Conservation (phyloP, 225 moss, liverwort and hornwort species). For the Asterella californica region DNA sequence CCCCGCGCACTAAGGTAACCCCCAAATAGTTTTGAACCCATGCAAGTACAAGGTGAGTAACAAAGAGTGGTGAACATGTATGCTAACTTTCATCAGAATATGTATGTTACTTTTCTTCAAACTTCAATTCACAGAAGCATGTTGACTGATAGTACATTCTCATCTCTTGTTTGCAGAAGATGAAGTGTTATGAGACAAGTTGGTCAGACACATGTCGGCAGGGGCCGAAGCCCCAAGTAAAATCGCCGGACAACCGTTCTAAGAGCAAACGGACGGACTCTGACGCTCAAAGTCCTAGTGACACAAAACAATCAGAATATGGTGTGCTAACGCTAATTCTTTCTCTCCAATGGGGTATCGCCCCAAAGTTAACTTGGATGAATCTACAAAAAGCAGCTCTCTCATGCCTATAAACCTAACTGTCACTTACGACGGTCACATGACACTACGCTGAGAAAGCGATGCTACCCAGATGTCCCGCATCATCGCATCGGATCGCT, state of each 20-base stretch:
- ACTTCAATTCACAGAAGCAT: conserved; percentile 16
- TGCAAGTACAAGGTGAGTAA: too few relatives aligned
- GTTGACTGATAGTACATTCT: conserved; percentile 21
- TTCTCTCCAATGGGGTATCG: conserved; percentile 19
- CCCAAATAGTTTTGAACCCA: too few relatives aligned
- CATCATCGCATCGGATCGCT: conserved; percentile 4
- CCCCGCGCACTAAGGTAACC: too few relatives aligned
- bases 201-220: conserved; percentile 15
- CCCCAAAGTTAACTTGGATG: conserved; percentile 27
- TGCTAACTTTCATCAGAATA: conserved; percentile 4
- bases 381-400: conserved; percentile 31
- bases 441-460: conserved; percentile 13
- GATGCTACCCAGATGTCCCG: conserved; percentile 7
- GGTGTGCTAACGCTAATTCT: conserved; percentile 13
- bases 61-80: too few relatives aligned
- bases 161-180: conserved; percentile 26
- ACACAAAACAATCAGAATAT: conserved; percentile 24
- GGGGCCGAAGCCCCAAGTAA: conserved; percentile 19
- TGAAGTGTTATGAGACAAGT: conserved; percentile 21
- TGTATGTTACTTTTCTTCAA: conserved; percentile 17
- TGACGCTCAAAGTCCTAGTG: conserved; percentile 12
- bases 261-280: conserved; percentile 11
- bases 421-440: conserved; percentile 16
- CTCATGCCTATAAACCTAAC: conserved; percentile 1
- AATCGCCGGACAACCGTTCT: conserved; percentile 19